Evolutionary conservation across 495 filamentous ascomycete species (phyloP), one percentile per base, ranked within the genome.

Genomic region (Hypoxylon subgilvum): DNA sequence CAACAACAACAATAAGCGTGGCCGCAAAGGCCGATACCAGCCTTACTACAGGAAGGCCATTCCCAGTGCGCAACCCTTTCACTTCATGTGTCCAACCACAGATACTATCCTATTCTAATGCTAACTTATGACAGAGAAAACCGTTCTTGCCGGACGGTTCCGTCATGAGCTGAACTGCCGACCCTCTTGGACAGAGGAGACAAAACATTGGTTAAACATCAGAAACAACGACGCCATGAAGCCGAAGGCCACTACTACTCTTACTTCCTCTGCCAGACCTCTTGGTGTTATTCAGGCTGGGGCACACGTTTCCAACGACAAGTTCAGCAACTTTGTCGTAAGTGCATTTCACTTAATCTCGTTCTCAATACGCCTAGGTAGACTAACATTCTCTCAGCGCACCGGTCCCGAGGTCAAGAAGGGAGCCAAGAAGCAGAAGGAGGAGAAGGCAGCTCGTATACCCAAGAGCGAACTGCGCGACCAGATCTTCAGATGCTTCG

Each of bases 401-500:
- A 82, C 69, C 46, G 68, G 28, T 54, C 71, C 69, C 35, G 72
- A 72, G 31, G 65, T 47, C 46, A 77, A 73, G 71, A 79, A 72
- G 53, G 74, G 67, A 68, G 79, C 72, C 72, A 75, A 72, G 55
- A 76, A 84, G 51, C 76, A 75, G 63, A 85, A 86, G 69, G 84
- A 89, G 44, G 87, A 89, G 76, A 96, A 96, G 74, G 84, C 87
- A 4, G 88, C 88, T 2, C 91, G 94, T 69, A 90, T 97, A 77
- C 85, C 90, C 5, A 84, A 88, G 69, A 88, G 89, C 76, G 87
- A 92, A 69, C 85, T 98, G 30, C 72, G 96, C 74, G 91, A 97
- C 70, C 76, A 76, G 34, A 85, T 98, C 52, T 91, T 90, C 76
- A 70, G 77, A 12, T 88, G 85, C 67, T 98, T 97, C 83, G 81